Evolutionary conservation across 1,284 basidiomycete species (phyloP), one percentile per base, ranked within the genome.

Genomic region (Austropuccinia psidii): DNA sequence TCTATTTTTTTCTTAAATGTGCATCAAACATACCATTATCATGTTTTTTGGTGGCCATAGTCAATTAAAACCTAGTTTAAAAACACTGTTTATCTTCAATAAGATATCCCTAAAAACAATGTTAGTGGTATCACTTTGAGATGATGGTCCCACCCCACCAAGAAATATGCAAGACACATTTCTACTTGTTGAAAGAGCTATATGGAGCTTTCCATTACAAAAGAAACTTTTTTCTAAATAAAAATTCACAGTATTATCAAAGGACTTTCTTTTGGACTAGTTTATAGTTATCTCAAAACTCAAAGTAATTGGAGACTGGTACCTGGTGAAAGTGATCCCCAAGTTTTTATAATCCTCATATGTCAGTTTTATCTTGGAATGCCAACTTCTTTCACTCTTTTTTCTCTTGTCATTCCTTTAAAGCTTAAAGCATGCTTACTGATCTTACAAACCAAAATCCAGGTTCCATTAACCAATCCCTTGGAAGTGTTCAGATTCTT

Each of bases 281-380:
- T 84, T 84, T 74, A 84, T 82, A 7, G 79, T 81, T 61, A 84
- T 80, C 6, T 81, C 79, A 79, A 83, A 84, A 7, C 82, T 82
- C 0, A 83, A 78, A 0, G 77, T 76, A 0, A 84, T 76, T 11
- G 83, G 83, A 76, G 83, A 83, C 74, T 84, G 83, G 1, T 74
- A 74, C 11, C 80, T 78, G 15, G 57, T 57, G 11, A 83, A 75
- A 6, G 62, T 66, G 70, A 80, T n/a, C 11, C 43, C 11, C 43
- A 45, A 45, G 43, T 45, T n/a, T n/a, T n/a, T n/a, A n/a, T 45
- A 11, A 45, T n/a, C 43, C 11, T 45, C 43, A 11, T 45, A n/a
- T n/a, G n/a, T 11, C 43, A 45, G 11, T n/a, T n/a, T 11, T n/a
- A 45, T 11, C n/a, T 45, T 45, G 43, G 43, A 45, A 45, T 45